Base-by-base conservation (phyloP, 768 basidiomycete species). In the Agaricus sinodeliciosus region DNA sequence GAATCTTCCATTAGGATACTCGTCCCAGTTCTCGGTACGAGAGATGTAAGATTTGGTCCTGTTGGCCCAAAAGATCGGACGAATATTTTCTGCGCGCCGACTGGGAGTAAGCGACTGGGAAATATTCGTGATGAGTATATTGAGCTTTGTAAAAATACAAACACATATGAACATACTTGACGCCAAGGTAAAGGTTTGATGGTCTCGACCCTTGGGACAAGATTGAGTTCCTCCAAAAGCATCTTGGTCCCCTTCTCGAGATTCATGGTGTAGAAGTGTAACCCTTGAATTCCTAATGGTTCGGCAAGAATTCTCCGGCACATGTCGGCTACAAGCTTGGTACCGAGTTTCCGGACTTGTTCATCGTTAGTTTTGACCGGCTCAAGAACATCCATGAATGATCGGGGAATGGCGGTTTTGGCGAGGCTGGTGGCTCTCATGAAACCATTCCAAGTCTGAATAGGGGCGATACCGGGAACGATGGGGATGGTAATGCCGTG, bases 61-160 rank as follows among this genome's bases (percentile, higher is more conserved):
- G 71, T 99, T 98, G 11, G 96, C 93, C 94, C 95, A 98, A 75
- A 98, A 98, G 64, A 99, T 98, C 3, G 96, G 96, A 31, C 96
- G 87, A 58, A 95, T 98, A 44, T 81, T 87, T 70, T 99, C 96
- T 58, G 82, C 76, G 46, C 95, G 87, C 53, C 96, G 80, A 63
- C 79, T 90, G 16, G 94, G 93, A 2, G 95, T 98, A 59, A 98
- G 87, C 16, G 85, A 92, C 89, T 93, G 63, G 13, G 49, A 40
- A 50, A 44, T 59, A 57, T 50, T 66, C 25, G 43, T 59, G 56
- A 50, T 67, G 22, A 62, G 46, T 15, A 51, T 18, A 50, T 35
- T 51, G 55, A 41, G 34, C 26, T 34, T 31, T 31, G 28, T 31
- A 8, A 11, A 9, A n/a, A 4, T 48, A 48, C n/a, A 39, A 52